phyloP scores from a whole-genome alignment of 2,329 filamentous ascomycete genomes.

The Colletotrichum phormii region DNA sequence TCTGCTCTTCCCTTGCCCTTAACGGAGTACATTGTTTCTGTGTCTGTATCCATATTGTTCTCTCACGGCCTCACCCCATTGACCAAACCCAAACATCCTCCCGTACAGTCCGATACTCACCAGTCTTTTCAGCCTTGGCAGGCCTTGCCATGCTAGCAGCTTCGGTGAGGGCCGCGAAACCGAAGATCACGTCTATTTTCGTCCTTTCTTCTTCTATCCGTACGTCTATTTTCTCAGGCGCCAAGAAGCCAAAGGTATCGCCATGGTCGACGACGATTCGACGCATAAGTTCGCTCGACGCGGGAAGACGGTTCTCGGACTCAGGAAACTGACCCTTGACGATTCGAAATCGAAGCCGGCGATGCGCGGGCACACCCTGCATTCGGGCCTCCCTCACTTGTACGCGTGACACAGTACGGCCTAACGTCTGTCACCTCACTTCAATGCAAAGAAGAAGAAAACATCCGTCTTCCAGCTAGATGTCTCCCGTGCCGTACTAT shows the following conservation, averaged over 20 bases:
- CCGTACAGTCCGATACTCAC: not conserved
- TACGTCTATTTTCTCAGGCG: not conserved
- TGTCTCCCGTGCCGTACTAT: not conserved
- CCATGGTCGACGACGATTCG: not conserved
- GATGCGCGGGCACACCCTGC: not conserved
- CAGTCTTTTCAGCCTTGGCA: not conserved
- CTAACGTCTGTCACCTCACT: conserved; percentile 7
- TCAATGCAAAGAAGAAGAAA: conserved; percentile 5
- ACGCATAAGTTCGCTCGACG: not conserved
- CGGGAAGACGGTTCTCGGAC: not conserved
- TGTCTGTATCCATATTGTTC: not conserved
- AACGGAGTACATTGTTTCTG: too few species aligned
- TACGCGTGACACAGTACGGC: not conserved
- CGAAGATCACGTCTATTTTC: conserved; percentile 25
- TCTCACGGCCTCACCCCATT: not conserved
- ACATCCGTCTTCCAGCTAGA: not conserved
- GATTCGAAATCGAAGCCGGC: not conserved
- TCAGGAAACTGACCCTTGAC: not conserved
- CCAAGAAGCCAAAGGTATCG: not conserved
- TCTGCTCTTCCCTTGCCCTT: not conserved
- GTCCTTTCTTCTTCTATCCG: not conserved
- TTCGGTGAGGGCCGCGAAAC: conserved; percentile 24
- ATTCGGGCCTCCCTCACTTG: not conserved
- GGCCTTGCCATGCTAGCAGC: conserved; percentile 1
- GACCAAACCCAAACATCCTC: conserved; percentile 1